Conservation (phyloP, 495 filamentous ascomycete species). For the Neurospora hispaniola region DNA sequence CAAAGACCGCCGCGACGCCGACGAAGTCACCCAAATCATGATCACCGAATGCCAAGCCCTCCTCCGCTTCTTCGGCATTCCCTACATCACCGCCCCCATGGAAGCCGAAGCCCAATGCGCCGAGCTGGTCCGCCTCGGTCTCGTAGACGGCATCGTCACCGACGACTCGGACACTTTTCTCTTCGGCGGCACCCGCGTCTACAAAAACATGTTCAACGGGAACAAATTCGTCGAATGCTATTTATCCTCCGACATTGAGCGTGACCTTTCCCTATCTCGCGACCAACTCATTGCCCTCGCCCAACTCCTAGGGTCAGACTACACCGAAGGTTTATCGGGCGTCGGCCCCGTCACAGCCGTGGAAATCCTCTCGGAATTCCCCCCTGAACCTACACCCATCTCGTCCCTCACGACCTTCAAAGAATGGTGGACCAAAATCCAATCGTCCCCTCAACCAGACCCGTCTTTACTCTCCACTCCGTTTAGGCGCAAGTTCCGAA, state of each 20-base stretch:
- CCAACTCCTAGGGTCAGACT: constrained; percentile 84
- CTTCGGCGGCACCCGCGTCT: constrained; percentile 90
- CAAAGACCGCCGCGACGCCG: constrained; percentile 88
- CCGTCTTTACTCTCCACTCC: constrained; percentile 20
- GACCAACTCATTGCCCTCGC: constrained; percentile 77
- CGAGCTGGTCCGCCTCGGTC: constrained; percentile 68
- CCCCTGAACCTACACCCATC: constrained; percentile 7
- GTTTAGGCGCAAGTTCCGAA: constrained; percentile 78
- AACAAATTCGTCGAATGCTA: constrained; percentile 98
- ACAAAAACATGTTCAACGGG: constrained; percentile 99
- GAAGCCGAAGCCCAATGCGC: constrained; percentile 98
- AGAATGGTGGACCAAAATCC: constrained; percentile 79
- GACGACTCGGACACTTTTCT: constrained; percentile 97
- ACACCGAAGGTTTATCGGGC: constrained; percentile 82
- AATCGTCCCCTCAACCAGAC: constrained; percentile 44
- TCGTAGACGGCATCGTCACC: constrained; percentile 97
- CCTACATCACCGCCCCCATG: constrained; percentile 96
- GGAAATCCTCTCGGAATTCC: constrained; percentile 88
- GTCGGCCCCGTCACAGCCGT: constrained; percentile 89
- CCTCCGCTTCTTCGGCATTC: constrained; percentile 79
- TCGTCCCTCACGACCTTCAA: constrained; percentile 55
- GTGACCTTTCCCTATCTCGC: constrained; percentile 76
- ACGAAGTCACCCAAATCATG: constrained; percentile 93
- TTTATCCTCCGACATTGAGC: constrained; percentile 73
- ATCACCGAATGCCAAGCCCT: constrained; percentile 89